These are phyloP conservation scores for Nasturtium officinale DNA, from an alignment of 345 rosid species.

Conservation along the genomic window DNA sequence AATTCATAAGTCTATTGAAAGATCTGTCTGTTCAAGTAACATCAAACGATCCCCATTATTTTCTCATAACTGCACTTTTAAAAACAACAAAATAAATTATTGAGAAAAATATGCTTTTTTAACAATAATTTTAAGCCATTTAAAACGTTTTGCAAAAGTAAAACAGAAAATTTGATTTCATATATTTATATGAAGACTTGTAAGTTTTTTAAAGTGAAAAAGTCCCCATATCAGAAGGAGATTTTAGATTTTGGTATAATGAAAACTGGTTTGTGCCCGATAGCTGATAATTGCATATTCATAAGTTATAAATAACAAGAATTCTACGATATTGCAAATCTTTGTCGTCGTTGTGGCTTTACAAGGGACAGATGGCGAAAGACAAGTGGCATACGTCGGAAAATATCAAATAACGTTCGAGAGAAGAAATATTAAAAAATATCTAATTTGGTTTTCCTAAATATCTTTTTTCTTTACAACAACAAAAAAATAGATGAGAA, in stretches of 20 bases:
- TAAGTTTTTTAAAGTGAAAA: neutral
- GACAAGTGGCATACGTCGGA: constrained; percentile 12
- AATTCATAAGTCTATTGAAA: neutral
- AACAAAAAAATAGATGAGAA: neutral
- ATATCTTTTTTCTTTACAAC: neutral
- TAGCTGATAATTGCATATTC: no score
- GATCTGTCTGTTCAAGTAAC: neutral
- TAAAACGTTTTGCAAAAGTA: neutral
- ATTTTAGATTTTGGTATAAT: no score
- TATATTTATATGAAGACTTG: no score
- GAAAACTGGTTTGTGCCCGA: no score
- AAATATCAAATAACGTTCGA: constrained; percentile 23
- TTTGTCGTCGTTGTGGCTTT: constrained; percentile 10
- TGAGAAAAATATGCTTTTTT: neutral
- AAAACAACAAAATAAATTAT: neutral
- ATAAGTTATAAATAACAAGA: no score
- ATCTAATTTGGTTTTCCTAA: neutral
- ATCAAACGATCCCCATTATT: neutral
- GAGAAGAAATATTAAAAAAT: neutral
- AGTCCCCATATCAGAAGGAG: no score
- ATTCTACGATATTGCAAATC: neutral
- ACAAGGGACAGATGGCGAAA: constrained; percentile 25
- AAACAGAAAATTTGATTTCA: no score
- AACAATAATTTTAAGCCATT: neutral
- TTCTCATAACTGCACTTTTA: neutral